Base-by-base conservation (phyloP, 345 rosid species). In the Gossypioides kirkii region DNA sequence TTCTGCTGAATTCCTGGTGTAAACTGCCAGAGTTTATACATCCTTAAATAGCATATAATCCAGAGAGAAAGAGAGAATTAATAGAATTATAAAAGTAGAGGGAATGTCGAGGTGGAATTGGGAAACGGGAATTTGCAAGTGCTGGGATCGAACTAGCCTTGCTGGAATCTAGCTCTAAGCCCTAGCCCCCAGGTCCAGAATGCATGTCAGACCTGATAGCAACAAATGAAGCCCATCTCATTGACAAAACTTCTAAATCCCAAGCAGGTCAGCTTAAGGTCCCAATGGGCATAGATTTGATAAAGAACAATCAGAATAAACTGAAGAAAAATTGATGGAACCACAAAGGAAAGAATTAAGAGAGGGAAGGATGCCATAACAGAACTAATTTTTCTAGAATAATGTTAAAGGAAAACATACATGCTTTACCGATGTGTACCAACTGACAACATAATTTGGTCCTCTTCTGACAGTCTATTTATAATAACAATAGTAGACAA, bases 401-500 rank as follows among this genome's bases (percentile, higher is more conserved):
- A n/a, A 67, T 67, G 41, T 46, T 67, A 8, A 23, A 8, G 56
- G 38, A 32, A 67, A 67, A 67, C 20, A 47, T 47, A 2, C 14
- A 16, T 68, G 13, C 23, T 18, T 68, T 16, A 68, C 2, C 38
- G 25, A 8, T 25, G 56, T 10, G 61, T 22, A 17, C 14, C 52
- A 3, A 66, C 22, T 46, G 20, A 5, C 9, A 16, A 8, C 59
- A 68, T n/a, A n/a, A 46, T 68, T 45, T 42, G 62, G 55, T 36
- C 43, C 58, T 69, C 45, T 12, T 12, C 18, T 12, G 26, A 73
- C 49, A 72, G 26, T 28, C 4, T 4, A 68, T 68, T 36, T 25
- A 17, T 47, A 12, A 59, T 61, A 55, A 55, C 60, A 55, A 22
- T 67, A 13, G 64, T 71, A 50, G 70, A 71, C 8, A 36, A 28